A percentile compares a stretch with the other conserved stretches of the same genome.
Conservation (phyloP, 1,139 yeast genomes). For the Meyerozyma smithsonii region DNA sequence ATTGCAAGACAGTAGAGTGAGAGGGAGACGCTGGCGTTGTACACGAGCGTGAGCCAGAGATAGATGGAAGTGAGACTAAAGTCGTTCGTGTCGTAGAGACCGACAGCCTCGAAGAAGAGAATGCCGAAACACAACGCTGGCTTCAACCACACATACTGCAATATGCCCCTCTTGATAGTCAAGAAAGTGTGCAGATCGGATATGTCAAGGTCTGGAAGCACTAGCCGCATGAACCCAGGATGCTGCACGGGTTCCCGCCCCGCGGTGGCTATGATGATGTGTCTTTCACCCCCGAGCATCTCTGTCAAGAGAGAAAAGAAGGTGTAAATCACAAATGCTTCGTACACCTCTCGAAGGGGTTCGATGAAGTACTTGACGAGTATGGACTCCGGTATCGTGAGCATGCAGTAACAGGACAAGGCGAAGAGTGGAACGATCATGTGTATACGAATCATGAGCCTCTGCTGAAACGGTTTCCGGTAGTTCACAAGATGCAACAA, state of each 20-base stretch:
- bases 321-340: conserved; percentile 92
- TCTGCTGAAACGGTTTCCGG: conserved; percentile 83
- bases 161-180: conserved; percentile 73
- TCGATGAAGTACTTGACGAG: conserved; percentile 50
- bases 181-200: conserved; percentile 82
- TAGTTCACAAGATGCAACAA: conserved; percentile 52
- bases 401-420: conserved; percentile 47
- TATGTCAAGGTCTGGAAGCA: conserved; percentile 65
- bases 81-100: conserved; percentile 48
- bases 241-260: conserved; percentile 73
- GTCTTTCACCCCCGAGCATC: conserved; percentile 88
- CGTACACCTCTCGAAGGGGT: conserved; percentile 85
- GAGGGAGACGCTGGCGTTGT: conserved; percentile 74
- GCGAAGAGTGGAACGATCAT: conserved; percentile 59
- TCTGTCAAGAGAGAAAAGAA: conserved; percentile 80
- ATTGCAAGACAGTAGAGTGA: conserved; percentile 83
- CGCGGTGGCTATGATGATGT: conserved; percentile 66
- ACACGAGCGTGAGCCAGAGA: conserved; percentile 64
- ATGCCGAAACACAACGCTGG: conserved; percentile 67
- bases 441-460: conserved; percentile 79
- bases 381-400: conserved; percentile 37
- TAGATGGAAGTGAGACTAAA: conserved; percentile 48
- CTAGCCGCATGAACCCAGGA: conserved; percentile 52
- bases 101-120: conserved; percentile 46
- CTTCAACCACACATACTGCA: conserved; percentile 94